phyloP scores from a whole-genome alignment of 2,329 filamentous ascomycete species.

The Sarocladium oryzae region DNA sequence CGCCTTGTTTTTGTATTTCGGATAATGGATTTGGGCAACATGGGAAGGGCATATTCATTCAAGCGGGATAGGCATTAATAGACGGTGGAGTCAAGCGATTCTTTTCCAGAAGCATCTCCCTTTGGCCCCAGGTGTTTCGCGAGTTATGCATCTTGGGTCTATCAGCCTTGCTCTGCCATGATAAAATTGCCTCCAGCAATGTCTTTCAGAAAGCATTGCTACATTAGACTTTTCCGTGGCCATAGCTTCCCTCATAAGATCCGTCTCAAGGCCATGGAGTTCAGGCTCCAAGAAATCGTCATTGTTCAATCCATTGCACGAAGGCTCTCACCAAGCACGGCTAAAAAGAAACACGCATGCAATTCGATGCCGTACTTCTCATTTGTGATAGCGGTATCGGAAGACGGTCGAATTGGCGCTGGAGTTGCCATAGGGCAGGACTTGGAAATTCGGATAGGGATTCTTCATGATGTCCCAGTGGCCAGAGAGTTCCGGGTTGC shows the following conservation, averaged over 20 bases:
- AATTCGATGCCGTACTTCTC: no score
- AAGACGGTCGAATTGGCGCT: conserved; percentile 18
- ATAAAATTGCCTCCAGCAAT: no score
- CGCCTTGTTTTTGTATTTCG: background rate
- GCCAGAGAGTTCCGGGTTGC: conserved; percentile 31
- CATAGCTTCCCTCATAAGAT: no score
- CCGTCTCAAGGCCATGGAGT: no score
- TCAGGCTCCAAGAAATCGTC: no score
- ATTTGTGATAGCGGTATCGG: background rate
- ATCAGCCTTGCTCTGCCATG: no score
- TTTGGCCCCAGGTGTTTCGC: background rate
- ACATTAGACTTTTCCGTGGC: no score
- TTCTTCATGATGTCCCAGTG: conserved; percentile 35
- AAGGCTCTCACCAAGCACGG: no score
- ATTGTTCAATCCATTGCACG: no score
- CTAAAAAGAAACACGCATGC: no score
- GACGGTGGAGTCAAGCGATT: conserved; percentile 1
- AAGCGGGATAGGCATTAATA: conserved; percentile 3
- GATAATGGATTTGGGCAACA: background rate
- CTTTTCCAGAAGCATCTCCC: background rate
- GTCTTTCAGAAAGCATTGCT: no score
- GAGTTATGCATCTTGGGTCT: no score
- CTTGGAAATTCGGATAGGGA: conserved; percentile 24
- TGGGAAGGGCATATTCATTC: background rate
- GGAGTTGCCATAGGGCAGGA: conserved; percentile 23